These are phyloP conservation scores for Russula sp. DNA, from an alignment of 768 basidiomycete species.

Conservation along the genomic window DNA sequence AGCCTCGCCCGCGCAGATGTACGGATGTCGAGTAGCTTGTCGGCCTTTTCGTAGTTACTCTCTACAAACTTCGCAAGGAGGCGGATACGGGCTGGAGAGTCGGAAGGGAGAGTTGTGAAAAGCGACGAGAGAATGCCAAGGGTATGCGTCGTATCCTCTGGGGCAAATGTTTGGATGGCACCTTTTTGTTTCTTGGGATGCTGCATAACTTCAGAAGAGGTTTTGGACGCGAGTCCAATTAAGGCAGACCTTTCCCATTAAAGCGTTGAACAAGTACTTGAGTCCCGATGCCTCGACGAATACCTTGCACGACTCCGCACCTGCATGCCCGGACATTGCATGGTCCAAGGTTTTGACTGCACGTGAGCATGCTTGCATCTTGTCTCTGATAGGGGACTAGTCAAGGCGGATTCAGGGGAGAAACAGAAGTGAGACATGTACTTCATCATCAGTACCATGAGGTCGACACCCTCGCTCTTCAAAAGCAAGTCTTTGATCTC, in stretches of 20 bases:
- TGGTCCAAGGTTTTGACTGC: slow-evolving; percentile 90
- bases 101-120: slow-evolving; percentile 79
- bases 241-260: slow-evolving; percentile 87
- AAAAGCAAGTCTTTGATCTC: slow-evolving; percentile 76
- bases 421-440: slow-evolving; percentile 31
- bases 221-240: slow-evolving; percentile 16
- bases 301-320: slow-evolving; percentile 63
- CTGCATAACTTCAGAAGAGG: slow-evolving; percentile 12
- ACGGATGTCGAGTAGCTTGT: slow-evolving; percentile 84
- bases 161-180: slow-evolving; percentile 39
- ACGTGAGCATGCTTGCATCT: slow-evolving; percentile 68
- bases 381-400: slow-evolving; percentile 48
- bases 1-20: slow-evolving; percentile 61
- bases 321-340: slow-evolving; percentile 73
- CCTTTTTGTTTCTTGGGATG: slow-evolving; percentile 58
- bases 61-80: slow-evolving; percentile 93
- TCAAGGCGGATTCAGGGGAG: slow-evolving; percentile 2
- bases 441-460: slow-evolving; percentile 99
- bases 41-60: slow-evolving; percentile 85
- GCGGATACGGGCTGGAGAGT: slow-evolving; percentile 71
- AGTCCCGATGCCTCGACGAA: slow-evolving; percentile 87
- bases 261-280: slow-evolving; percentile 81
- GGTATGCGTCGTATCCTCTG: slow-evolving; percentile 82
- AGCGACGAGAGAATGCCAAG: slow-evolving; percentile 85
- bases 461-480: slow-evolving; percentile 87